Evolutionary conservation across 345 rosid species (phyloP), one percentile per base, ranked within the genome.

Genomic region (Aurinia saxatilis): DNA sequence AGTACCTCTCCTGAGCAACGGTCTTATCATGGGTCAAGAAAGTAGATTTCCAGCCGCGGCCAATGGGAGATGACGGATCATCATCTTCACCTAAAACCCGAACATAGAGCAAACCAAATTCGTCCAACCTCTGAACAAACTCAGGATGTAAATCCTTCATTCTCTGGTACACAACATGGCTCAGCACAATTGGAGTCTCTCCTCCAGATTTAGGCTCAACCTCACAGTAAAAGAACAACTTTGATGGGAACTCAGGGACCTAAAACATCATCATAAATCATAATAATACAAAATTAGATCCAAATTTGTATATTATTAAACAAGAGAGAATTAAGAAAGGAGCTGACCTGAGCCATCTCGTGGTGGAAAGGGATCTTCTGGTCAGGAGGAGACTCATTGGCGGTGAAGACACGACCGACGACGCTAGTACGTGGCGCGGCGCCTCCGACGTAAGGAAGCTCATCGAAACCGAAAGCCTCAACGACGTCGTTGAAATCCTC

Each of bases 341-440:
- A n/a, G n/a, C n/a, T n/a, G n/a, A 82, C 98, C 92, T 86, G 98
- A 51, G 92, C 89, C 98, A 91, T 88, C 67, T 91, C 96, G 44
- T 91, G 98, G 78, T 92, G 95, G 58, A 89, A 92, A 10, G 86
- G 89, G 36, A 92, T 92, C 63, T 86, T 87, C 71, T 89, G 93
- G 31, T 89, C 91, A n/a, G 91, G 89, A 0, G 96, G 96, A 50
- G 96, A 85, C 56, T 92, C 98, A 41, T 92, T 92, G 50, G 98
- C 88, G 1, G 98, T 92, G 70, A 83, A 92, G 33, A 92, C 91
- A 40, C 91, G 82, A 27, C 96, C 96, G n/a, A 89, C 76, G 41
- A 92, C 84, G 72, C 84, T 84, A 15, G 77, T 76, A 8, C 95
- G 71, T 9, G 95, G 98, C 12, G 95, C 98, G 0, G 86, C 86